phyloP scores from a whole-genome alignment of 139 green algal species.

The Picochlorum sp. region DNA sequence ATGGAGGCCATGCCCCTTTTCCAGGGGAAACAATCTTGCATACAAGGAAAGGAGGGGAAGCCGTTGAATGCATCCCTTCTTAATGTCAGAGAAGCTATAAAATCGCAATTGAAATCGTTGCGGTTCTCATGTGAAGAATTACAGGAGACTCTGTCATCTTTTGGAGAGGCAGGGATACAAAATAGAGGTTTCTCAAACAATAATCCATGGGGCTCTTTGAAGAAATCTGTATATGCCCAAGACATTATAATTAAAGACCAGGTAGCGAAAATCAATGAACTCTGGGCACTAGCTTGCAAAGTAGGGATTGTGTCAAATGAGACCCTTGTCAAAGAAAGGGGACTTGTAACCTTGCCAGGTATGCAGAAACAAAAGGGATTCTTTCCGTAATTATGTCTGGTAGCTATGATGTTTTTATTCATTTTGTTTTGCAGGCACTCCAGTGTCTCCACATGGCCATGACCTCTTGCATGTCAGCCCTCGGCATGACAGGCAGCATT shows the following conservation, averaged over 20 bases:
- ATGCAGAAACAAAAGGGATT: background rate
- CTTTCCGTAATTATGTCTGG: background rate
- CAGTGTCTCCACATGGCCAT: background rate
- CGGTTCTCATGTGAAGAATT: slow-evolving; percentile 11
- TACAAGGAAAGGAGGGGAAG: background rate
- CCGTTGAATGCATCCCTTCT: background rate
- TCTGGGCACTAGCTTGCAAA: background rate
- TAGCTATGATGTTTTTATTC: background rate
- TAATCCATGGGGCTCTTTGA: slow-evolving; percentile 19
- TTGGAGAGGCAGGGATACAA: background rate
- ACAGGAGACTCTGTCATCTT: background rate
- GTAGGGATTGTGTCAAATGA: slow-evolving; percentile 1
- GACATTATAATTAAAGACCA: slow-evolving; percentile 1
- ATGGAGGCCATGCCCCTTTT: slow-evolving; percentile 31
- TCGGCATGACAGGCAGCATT: background rate
- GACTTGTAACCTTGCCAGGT: background rate
- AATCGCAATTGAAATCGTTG: slow-evolving; percentile 24
- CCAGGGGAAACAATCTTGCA: background rate
- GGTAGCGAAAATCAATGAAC: background rate
- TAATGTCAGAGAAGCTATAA: slow-evolving; percentile 12
- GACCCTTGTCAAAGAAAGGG: background rate
- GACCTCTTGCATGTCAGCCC: slow-evolving; percentile 8
- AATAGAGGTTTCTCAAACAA: slow-evolving; percentile 3
- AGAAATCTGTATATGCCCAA: slow-evolving; percentile 22
- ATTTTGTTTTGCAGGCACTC: slow-evolving; percentile 3